Percentiles rank a stretch among this genome's conserved stretches.
phyloP scores from a whole-genome alignment of 768 basidiomycete species.

The Russula compacta region DNA sequence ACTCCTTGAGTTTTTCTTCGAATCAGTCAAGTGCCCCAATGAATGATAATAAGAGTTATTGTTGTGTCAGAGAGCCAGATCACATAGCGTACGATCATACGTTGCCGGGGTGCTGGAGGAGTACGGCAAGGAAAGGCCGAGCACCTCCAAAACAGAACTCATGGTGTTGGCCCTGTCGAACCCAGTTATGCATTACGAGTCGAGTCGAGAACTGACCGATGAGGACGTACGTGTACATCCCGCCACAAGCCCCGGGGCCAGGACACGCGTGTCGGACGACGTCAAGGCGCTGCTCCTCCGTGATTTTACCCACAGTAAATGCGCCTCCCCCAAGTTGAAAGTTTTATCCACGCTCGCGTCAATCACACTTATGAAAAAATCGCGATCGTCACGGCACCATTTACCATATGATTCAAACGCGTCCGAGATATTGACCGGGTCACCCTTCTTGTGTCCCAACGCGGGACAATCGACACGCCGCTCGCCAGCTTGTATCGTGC shows the following conservation, averaged over 20 bases:
- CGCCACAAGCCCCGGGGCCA: slow-evolving; percentile 76
- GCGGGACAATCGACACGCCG: slow-evolving; percentile 75
- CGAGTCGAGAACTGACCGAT: not conserved
- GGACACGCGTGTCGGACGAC: slow-evolving; percentile 83
- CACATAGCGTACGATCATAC: slow-evolving; percentile 44
- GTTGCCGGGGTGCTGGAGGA: slow-evolving; percentile 71
- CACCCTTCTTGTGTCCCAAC: slow-evolving; percentile 72
- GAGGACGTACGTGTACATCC: slow-evolving; percentile 67
- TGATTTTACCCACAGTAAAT: slow-evolving; percentile 66
- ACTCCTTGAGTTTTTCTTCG: slow-evolving; percentile 75
- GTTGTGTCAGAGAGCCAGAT: not conserved
- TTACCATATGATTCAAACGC: slow-evolving; percentile 78
- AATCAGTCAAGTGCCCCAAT: not conserved
- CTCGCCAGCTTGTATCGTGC: slow-evolving; percentile 70
- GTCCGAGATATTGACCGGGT: slow-evolving; percentile 74
- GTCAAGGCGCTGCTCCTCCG: slow-evolving; percentile 72
- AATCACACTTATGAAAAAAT: not conserved
- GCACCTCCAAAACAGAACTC: slow-evolving; percentile 74
- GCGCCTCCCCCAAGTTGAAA: slow-evolving; percentile 42
- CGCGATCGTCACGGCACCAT: not conserved
- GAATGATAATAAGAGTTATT: too few species aligned
- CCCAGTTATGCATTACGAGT: not conserved
- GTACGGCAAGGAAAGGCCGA: slow-evolving; percentile 81
- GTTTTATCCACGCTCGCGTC: not conserved
- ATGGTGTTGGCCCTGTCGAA: slow-evolving; percentile 67